Evolutionary conservation across 306 rosid genomes (phyloP), one percentile per base, ranked within the genome.

Genomic region (Hippophae tibetana): DNA sequence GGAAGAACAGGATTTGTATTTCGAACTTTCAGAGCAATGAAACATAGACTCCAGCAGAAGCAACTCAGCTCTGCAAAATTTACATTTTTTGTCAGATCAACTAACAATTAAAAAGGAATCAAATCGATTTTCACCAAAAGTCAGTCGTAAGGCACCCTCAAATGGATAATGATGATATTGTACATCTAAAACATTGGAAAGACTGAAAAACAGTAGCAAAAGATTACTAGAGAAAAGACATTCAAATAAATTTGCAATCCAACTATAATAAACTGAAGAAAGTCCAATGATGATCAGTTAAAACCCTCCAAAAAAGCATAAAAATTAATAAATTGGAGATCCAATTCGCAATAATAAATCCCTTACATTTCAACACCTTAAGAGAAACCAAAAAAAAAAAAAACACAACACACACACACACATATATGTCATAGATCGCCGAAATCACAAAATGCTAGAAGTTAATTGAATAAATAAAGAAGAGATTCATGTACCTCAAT

Each of bases 401-500:
- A 18, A 18, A 18, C 23, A 18, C 23, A 0, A 18, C 23, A 18
- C 23, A 18, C 23, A 18, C 23, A 18, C 23, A 1, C 23, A 18
- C 1, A 18, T 18, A 18, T 18, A 18, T 18, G 40, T 54, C 54
- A 40, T 45, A 51, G 56, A 69, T 54, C 62, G 62, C 65, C 54
- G 18, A 31, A 59, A 48, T 50, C 10, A 26, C 38, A 61, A 42
- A 56, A 53, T 10, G 27, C n/a, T n/a, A 23, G 42, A 59, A 63
- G 52, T 6, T 63, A 73, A 74, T 25, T 74, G 79, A 63, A 59
- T 13, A 74, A 76, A 65, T 31, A 31, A 31, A 31, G 3, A 65
- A 54, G 41, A 72, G 57, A 57, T 68, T 76, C 54, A 57, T 46
- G 77, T 71, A 79, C 79, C 82, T 46, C 8, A 64, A 71, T 38